Base-by-base conservation (phyloP, 495 filamentous ascomycete species). In the Evansstolkia leycettana region DNA sequence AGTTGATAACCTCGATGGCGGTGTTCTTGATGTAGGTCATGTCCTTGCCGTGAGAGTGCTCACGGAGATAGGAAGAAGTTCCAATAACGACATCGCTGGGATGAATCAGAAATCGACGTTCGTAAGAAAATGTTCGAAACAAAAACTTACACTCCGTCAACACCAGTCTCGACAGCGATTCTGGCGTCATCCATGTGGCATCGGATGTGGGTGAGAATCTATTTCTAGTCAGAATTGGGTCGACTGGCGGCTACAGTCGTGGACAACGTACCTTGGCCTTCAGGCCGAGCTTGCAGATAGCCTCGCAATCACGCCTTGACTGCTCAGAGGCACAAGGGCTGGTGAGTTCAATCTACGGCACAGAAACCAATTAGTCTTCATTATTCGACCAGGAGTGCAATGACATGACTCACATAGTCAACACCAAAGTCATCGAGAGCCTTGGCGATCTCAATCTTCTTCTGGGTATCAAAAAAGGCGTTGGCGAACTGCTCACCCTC, bases 401-500 rank as follows among this genome's bases (percentile, higher is more conserved):
- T n/a, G n/a, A n/a, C 28, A 48, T 69, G 62, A 72, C 64, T 71
- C 65, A 76, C 70, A 56, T 92, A 94, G 61, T 95, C 89, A 39
- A 90, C 85, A 50, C 88, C 87, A 50, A 94, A 94, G 19, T 80
- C 84, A 57, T 89, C 82, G 39, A 93, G 69, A 32, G 68, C 66
- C 52, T 57, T 70, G 48, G 67, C 65, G 33, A 94, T 93, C 60
- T 83, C 74, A 55, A 88, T 84, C 73, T 93, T 93, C 73, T 82
- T 89, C 54, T 78, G 73, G 43, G 73, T 85, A 51, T 88, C 83
- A 55, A 93, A 93, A 67, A 81, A 93, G 55, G 86, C 86, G 58
- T 88, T 93, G 69, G 83, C 82, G 46, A 90, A 90, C 48, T 90
- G 85, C 55, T 90, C 84, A 43, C 84, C 86, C 67, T 93, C 86